These are phyloP conservation scores for Coemansia sp. DNA, from an alignment of 192 early-diverging fungal species.

Conservation along the genomic window DNA sequence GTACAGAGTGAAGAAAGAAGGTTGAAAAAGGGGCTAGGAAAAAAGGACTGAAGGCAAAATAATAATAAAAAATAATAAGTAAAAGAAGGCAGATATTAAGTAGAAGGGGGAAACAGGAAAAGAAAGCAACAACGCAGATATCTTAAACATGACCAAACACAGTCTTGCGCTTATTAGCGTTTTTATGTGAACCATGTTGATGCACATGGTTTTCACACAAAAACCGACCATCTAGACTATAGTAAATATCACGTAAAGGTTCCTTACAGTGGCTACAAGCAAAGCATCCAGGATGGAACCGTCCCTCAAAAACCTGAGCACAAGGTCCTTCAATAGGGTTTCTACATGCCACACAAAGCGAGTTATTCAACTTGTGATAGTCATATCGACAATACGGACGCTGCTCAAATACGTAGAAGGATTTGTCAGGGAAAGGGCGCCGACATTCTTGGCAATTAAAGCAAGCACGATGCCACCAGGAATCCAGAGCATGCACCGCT, in stretches of 20 bases:
- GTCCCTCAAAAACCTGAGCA: slow-evolving; percentile 78
- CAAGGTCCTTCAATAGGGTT: slow-evolving; percentile 89
- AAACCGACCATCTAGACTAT: slow-evolving; percentile 41
- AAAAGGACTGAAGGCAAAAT: too few relatives aligned
- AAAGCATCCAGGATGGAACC: slow-evolving; percentile 89
- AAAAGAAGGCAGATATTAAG: background rate
- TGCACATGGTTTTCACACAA: slow-evolving; percentile 47
- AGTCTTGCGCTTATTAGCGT: slow-evolving; percentile 38
- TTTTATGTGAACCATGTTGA: slow-evolving; percentile 19
- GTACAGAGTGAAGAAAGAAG: too few relatives aligned
- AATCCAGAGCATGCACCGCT: slow-evolving; percentile 59
- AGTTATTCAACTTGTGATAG: slow-evolving; percentile 83
- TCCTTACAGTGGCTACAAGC: slow-evolving; percentile 54
- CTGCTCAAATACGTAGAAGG: slow-evolving; percentile 86
- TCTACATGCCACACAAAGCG: slow-evolving; percentile 73
- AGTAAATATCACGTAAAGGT: slow-evolving; percentile 51
- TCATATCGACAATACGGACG: slow-evolving; percentile 80
- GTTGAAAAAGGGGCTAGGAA: too few relatives aligned
- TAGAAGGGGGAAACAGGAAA: background rate
- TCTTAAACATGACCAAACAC: slow-evolving; percentile 34
- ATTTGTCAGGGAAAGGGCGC: slow-evolving; percentile 59
- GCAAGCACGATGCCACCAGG: slow-evolving; percentile 62
- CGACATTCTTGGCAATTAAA: slow-evolving; percentile 65
- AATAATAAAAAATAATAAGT: background rate
- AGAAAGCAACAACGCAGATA: background rate